phyloP scores from a whole-genome alignment of 164 flowering plant genomes.

The Cinnamomum micranthum region DNA sequence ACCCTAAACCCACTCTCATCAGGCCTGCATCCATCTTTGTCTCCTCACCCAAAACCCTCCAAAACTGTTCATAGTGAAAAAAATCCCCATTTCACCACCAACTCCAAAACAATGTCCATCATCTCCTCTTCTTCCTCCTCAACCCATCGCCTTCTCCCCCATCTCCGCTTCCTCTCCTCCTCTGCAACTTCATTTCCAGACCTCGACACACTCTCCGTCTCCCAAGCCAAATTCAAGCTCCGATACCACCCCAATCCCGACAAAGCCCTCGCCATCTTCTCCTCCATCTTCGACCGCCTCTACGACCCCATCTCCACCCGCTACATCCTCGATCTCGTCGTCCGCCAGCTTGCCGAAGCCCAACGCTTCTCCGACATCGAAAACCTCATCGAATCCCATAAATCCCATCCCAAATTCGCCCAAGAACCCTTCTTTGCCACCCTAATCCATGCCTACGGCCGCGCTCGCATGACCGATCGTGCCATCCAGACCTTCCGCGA shows the following conservation, averaged over 20 bases:
- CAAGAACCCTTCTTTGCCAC: constrained; percentile 55
- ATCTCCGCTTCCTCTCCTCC: neutral
- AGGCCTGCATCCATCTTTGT: neutral
- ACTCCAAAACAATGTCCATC: neutral
- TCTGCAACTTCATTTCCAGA: neutral
- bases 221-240: constrained; percentile 7
- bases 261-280: constrained; percentile 12
- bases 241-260: constrained; percentile 7
- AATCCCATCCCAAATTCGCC: constrained; percentile 50
- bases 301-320: constrained; percentile 44
- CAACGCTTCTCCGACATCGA: constrained; percentile 67
- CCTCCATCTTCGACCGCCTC: constrained; percentile 8
- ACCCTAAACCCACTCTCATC: neutral
- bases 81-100: neutral
- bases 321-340: constrained; percentile 54
- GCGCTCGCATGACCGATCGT: constrained; percentile 73
- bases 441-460: constrained; percentile 66
- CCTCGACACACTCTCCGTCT: neutral
- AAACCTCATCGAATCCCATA: constrained; percentile 58
- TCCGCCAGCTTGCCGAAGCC: constrained; percentile 63
- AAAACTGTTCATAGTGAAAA: neutral
- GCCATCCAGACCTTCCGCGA: constrained; percentile 57
- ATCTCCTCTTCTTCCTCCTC: neutral
- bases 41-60: neutral
- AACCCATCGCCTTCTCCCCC: neutral